Evolutionary conservation across 768 basidiomycete species (phyloP).

Genomic region (Calvatia gigantea): DNA sequence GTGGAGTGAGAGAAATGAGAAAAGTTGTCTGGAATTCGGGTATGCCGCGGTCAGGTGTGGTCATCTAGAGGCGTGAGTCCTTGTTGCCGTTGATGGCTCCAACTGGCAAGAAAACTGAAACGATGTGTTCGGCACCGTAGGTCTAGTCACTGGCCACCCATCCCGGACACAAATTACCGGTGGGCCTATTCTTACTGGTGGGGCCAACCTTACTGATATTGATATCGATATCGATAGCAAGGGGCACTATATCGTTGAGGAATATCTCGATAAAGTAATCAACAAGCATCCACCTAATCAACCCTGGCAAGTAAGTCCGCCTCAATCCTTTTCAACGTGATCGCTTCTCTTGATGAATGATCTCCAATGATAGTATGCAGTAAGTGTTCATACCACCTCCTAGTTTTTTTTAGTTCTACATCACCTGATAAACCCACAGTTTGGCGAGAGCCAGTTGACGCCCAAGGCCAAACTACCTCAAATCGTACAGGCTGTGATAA

Average conservation of each 20-base stretch:
- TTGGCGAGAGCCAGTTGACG: conserved; percentile 72
- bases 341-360: background rate
- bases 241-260: conserved; percentile 73
- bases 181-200: conserved; percentile 24
- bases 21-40: conserved; percentile 73
- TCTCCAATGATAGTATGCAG: conserved; percentile 51
- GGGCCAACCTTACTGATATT: conserved; percentile 12
- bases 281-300: conserved; percentile 63
- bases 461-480: conserved; percentile 66
- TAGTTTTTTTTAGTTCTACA: conserved; percentile 2
- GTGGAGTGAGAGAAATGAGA: conserved; percentile 68
- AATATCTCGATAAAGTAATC: conserved; percentile 61
- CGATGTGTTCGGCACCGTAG: conserved; percentile 29
- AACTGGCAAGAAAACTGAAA: conserved; percentile 11
- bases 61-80: conserved; percentile 63
- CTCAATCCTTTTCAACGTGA: conserved; percentile 1
- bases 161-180: conserved; percentile 76
- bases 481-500: conserved; percentile 70
- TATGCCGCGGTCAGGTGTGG: conserved; percentile 77
- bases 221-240: conserved; percentile 34
- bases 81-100: background rate
- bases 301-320: conserved; percentile 64
- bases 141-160: conserved; percentile 71
- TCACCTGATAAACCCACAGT: conserved; percentile 37
- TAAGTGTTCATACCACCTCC: conserved; percentile 35